phyloP scores from a whole-genome alignment of 371 early-diverging fungal genomes.

The Mucor velutinosus region DNA sequence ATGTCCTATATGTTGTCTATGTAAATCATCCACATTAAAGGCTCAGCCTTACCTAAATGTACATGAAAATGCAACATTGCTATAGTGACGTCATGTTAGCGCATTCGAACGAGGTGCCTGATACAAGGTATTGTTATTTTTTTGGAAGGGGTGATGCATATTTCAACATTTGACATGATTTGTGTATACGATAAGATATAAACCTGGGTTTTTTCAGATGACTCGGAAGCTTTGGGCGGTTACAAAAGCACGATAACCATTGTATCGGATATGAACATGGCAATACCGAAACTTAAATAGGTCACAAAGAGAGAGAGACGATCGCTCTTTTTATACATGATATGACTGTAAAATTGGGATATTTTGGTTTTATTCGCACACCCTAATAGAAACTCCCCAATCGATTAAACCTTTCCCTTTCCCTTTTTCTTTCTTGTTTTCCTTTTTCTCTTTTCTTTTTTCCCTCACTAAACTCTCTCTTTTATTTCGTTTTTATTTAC shows the following conservation, averaged over 20 bases:
- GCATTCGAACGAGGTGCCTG: neutral
- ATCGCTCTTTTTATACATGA: constrained; percentile 14
- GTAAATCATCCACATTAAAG: neutral
- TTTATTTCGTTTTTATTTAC: constrained; percentile 11
- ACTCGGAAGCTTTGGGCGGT: neutral
- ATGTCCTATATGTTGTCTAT: neutral
- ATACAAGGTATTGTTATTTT: neutral
- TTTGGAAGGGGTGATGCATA: neutral
- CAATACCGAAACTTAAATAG: constrained; percentile 32
- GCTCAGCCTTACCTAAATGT: neutral
- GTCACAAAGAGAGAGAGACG: constrained; percentile 11
- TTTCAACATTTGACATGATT: constrained; percentile 5
- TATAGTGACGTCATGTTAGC: constrained; percentile 4
- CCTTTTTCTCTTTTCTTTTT: constrained; percentile 22
- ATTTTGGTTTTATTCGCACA: constrained; percentile 4
- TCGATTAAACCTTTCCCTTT: constrained; percentile 12
- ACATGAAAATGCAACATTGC: neutral
- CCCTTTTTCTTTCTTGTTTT: constrained; percentile 9
- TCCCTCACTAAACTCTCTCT: constrained; percentile 4
- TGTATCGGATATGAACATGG: constrained; percentile 13
- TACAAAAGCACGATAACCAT: neutral
- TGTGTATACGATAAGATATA: neutral
- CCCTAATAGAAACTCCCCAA: constrained; percentile 3
- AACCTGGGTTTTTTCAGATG: neutral
- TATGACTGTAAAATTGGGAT: constrained; percentile 10